phyloP scores from a whole-genome alignment of 2,329 filamentous ascomycete genomes.

The Ustulina deusta region DNA sequence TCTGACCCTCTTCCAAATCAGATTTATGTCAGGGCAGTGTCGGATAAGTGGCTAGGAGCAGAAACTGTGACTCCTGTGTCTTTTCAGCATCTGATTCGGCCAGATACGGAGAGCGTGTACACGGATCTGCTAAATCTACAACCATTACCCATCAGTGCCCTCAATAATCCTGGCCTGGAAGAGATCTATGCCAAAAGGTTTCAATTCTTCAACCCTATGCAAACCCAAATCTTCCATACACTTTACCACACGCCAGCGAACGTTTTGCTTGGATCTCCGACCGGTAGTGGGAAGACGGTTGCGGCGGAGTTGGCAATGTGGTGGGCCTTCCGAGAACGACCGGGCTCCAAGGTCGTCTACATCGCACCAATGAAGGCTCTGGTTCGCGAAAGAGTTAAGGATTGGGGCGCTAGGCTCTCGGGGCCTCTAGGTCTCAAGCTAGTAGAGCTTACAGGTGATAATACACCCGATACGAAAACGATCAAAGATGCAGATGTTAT shows the following conservation, averaged over 20 bases:
- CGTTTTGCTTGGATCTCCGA: slow-evolving; percentile 93
- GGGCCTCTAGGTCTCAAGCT: slow-evolving; percentile 86
- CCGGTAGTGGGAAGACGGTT: slow-evolving; percentile 96
- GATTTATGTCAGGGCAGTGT: slow-evolving; percentile 94
- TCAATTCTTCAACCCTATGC: slow-evolving; percentile 99
- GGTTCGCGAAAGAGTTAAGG: slow-evolving; percentile 93
- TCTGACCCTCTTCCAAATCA: slow-evolving; percentile 93
- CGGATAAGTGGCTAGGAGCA: slow-evolving; percentile 94
- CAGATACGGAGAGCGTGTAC: slow-evolving; percentile 97
- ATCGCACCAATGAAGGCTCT: slow-evolving; percentile 99
- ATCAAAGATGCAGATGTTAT: slow-evolving; percentile 98
- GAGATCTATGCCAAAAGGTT: slow-evolving; percentile 91
- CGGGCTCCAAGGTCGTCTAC: slow-evolving; percentile 97
- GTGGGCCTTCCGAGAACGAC: slow-evolving; percentile 97
- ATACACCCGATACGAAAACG: slow-evolving; percentile 94
- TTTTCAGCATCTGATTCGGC: slow-evolving; percentile 96
- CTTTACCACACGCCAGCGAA: slow-evolving; percentile 93
- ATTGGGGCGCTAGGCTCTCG: slow-evolving; percentile 88
- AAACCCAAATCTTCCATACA: slow-evolving; percentile 97
- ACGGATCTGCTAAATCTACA: slow-evolving; percentile 94
- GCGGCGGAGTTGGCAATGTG: slow-evolving; percentile 98
- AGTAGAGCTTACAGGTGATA: slow-evolving; percentile 96
- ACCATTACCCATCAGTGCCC: slow-evolving; percentile 84
- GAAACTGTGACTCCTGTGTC: slow-evolving; percentile 96
- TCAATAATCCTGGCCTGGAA: slow-evolving; percentile 89